A percentile compares a stretch with the other conserved stretches of the same genome.
Conservation (phyloP, 208 protist species). For the Trypanosoma conorhini region DNA sequence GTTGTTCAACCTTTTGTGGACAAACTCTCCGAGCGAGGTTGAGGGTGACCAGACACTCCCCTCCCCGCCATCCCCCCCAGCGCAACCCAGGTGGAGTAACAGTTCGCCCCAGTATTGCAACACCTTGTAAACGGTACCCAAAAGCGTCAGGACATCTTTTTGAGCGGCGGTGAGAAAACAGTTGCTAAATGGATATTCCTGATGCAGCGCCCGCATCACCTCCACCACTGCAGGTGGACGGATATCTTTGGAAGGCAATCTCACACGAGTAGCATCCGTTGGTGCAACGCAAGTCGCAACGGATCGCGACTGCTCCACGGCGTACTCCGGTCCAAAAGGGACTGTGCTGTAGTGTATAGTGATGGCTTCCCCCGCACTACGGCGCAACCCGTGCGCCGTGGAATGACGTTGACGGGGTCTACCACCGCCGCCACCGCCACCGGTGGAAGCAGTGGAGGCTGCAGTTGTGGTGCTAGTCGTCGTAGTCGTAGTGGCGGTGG, state of each 20-base stretch:
- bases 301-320: conserved; percentile 18
- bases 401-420: conserved; percentile 6
- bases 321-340: conserved; percentile 51
- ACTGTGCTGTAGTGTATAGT: conserved; percentile 66
- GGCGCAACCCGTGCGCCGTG: conserved; percentile 11
- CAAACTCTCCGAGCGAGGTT: conserved; percentile 57
- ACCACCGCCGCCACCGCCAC: conserved; percentile 2
- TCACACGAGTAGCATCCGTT: conserved; percentile 33
- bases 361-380: conserved; percentile 27
- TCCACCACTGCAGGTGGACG: conserved; percentile 18
- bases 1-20: conserved; percentile 73
- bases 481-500: neutral
- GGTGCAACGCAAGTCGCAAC: conserved; percentile 28
- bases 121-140: conserved; percentile 52
- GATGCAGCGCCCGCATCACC: conserved; percentile 30
- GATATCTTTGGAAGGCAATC: conserved; percentile 33
- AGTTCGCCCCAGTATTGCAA: conserved; percentile 55
- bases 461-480: neutral
- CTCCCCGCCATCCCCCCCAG: conserved; percentile 1
- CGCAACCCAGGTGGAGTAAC: conserved; percentile 15
- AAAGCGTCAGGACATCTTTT: conserved; percentile 62
- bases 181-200: conserved; percentile 51
- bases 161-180: conserved; percentile 47
- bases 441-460: neutral
- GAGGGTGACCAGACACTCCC: conserved; percentile 34